phyloP scores from a whole-genome alignment of 192 early-diverging fungal species.

The Coemansia sp. region DNA sequence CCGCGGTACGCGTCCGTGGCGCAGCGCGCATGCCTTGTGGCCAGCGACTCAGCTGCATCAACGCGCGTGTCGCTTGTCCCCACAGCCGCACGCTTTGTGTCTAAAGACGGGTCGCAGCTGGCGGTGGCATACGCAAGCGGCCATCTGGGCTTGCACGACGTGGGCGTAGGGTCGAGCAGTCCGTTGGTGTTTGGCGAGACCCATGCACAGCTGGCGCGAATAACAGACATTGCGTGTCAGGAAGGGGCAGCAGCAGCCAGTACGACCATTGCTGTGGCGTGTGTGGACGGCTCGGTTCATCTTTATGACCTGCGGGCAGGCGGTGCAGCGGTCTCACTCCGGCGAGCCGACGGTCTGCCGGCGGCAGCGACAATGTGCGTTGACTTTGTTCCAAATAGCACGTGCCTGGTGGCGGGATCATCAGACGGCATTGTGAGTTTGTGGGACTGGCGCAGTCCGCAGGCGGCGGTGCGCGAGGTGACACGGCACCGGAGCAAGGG shows the following conservation, averaged over 20 bases:
- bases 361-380: slow-evolving; percentile 15
- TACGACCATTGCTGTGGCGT: slow-evolving; percentile 17
- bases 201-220: not conserved
- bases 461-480: slow-evolving; percentile 7
- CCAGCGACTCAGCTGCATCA: not conserved
- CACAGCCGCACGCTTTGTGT: not conserved
- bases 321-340: not conserved
- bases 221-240: not conserved
- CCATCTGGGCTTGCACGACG: slow-evolving; percentile 1
- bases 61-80: not conserved
- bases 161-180: not conserved
- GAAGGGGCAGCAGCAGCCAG: not conserved
- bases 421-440: slow-evolving; percentile 40
- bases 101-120: slow-evolving; percentile 5
- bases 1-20: not conserved
- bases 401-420: slow-evolving; percentile 21
- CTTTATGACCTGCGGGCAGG: slow-evolving; percentile 29
- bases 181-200: not conserved
- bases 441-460: slow-evolving; percentile 45
- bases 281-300: slow-evolving; percentile 18
- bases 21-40: slow-evolving; percentile 1
- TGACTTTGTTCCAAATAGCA: not conserved
- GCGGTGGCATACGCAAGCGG: slow-evolving; percentile 9
- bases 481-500: slow-evolving; percentile 32
- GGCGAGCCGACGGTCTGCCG: slow-evolving; percentile 13